Evolutionary conservation across 2,329 filamentous ascomycete genomes (phyloP), one percentile per base, ranked within the genome.

Genomic region (Colletotrichum destructivum): DNA sequence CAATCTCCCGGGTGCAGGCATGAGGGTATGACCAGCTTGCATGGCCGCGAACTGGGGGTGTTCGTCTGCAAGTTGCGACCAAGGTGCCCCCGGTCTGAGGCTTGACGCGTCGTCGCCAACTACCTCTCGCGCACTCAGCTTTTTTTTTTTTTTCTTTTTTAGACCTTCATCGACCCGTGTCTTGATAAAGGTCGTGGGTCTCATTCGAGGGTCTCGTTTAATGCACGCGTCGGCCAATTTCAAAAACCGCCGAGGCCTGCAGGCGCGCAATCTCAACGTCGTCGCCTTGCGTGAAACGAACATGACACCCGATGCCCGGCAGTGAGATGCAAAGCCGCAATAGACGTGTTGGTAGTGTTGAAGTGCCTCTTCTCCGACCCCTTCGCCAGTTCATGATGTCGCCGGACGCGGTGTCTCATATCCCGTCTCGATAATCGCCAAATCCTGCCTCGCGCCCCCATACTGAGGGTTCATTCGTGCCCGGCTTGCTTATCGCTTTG

Each of bases 231-330:
- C 55, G 67, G 67, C 52, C 62, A 16, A 46, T 60, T 26, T 62
- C 26, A 2, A 46, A 9, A 23, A 57, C 9, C 35, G 21, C 62
- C 62, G 67, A 66, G 42, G 18, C 16, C 62, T 61, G 67, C 67
- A 70, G 62, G 8, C 38, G 66, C 46, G 66, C n/a, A 65, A 70
- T 61, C 40, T 66, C 9, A 70, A 66, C 67, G 67, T 35, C 11
- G 31, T 35, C 61, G 40, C 60, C 13, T 56, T 56, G 54, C 35
- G 21, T n/a, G 46, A 49, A 23, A 49, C 46, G 46, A 21, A 49
- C 9, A 21, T 49, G 46, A 57, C 35, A 42, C 54, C n/a, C 5
- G n/a, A 9, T 12, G 11, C 35, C 23, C n/a, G 54, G 23, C 8
- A 23, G 38, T 18, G 7, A 57, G 18, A 9, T 13, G 26, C 31